Conservation (phyloP, 495 filamentous ascomycete species). For the Trichoderma reesei region DNA sequence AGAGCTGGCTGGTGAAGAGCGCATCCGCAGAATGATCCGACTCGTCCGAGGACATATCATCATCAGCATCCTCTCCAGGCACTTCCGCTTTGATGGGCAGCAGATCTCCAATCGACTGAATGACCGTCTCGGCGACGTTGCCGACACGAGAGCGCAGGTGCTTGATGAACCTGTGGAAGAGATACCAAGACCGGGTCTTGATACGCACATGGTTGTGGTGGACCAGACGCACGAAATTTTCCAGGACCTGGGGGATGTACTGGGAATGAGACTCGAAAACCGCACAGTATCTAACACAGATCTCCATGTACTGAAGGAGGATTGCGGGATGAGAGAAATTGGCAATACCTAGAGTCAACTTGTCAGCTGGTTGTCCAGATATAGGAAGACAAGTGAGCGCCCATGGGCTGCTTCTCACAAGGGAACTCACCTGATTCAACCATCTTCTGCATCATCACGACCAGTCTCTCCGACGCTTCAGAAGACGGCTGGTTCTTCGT, state of each 20-base stretch:
- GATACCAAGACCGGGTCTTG: conserved; percentile 86
- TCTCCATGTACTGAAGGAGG: conserved; percentile 95
- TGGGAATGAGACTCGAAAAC: conserved; percentile 80
- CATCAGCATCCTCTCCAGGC: conserved; percentile 62
- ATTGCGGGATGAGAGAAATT: conserved; percentile 83
- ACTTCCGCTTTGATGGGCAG: conserved; percentile 85
- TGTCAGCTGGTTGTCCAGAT: conserved; percentile 16
- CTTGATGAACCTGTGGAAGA: conserved; percentile 90
- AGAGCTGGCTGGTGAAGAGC: conserved; percentile 81
- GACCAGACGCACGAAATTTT: conserved; percentile 81
- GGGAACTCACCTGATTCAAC: conserved; percentile 68
- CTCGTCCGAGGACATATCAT: conserved; percentile 90
- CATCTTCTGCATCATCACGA: conserved; percentile 89
- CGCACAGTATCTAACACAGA: conserved; percentile 83
- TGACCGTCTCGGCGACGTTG: conserved; percentile 78
- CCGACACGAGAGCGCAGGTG: conserved; percentile 73
- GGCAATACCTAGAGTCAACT: conserved; percentile 53
- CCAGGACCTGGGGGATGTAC: conserved; percentile 74
- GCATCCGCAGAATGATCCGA: conserved; percentile 80
- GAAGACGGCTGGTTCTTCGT: conserved; percentile 68
- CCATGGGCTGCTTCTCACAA: not conserved
- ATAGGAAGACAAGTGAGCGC: not conserved
- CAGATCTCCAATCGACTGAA: conserved; percentile 80
- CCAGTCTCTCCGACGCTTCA: conserved; percentile 62
- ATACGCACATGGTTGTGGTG: conserved; percentile 80